A percentile compares a stretch with the other conserved stretches of the same genome.
phyloP scores from a whole-genome alignment of 164 flowering plant species.

The Nymphaea colorata region DNA sequence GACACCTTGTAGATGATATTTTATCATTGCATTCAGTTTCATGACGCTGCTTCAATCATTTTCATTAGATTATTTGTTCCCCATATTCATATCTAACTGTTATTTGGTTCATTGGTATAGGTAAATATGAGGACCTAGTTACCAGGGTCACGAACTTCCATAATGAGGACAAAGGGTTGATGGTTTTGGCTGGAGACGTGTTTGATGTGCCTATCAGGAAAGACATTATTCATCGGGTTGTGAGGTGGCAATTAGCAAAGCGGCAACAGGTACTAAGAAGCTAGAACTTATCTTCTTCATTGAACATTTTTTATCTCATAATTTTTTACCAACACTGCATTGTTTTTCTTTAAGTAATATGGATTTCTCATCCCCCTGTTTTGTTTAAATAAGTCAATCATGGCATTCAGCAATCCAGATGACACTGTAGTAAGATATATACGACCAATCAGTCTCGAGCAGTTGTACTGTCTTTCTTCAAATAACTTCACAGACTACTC shows the following conservation, averaged over 20 bases:
- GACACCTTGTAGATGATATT: no score
- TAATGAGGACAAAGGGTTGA: conserved; percentile 77
- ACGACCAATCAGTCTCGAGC: no score
- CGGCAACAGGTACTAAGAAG: conserved; percentile 59
- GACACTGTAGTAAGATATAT: no score
- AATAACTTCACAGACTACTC: no score
- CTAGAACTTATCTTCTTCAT: neutral
- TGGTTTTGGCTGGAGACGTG: conserved; percentile 90
- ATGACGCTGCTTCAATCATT: neutral
- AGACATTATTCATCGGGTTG: conserved; percentile 92
- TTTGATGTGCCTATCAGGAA: conserved; percentile 93
- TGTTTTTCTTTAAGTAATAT: no score
- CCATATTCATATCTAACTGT: conserved; percentile 4
- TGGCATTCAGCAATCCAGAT: no score
- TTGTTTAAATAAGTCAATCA: no score
- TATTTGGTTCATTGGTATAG: conserved; percentile 20
- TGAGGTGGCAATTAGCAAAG: conserved; percentile 95
- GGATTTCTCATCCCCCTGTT: no score
- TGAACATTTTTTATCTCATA: neutral
- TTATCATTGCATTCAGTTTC: no score
- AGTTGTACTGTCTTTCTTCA: no score
- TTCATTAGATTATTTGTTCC: neutral
- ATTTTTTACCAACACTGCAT: no score
- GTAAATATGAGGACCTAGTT: conserved; percentile 64
- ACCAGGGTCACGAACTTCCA: conserved; percentile 79